These are phyloP conservation scores for Discostella pseudostelligera DNA, from an alignment of 108 stramenopile genomes.

Conservation along the genomic window DNA sequence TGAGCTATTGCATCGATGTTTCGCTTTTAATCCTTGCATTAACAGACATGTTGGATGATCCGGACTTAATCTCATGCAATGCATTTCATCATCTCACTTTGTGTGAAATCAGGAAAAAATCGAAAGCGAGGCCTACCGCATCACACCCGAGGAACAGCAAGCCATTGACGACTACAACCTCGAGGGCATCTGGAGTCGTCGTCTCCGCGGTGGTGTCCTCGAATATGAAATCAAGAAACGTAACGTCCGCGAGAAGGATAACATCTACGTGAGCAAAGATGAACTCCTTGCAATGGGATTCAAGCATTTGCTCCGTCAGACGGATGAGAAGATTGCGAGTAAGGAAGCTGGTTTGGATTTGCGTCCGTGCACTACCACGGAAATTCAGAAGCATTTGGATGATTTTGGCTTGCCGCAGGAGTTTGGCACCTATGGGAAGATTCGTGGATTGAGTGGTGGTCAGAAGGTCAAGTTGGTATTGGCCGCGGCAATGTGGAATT, in stretches of 20 bases:
- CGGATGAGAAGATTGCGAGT: constrained; percentile 94
- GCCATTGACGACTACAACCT: constrained; percentile 87
- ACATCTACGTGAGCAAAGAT: constrained; percentile 85
- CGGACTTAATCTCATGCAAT: no score
- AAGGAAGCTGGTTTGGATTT: constrained; percentile 93
- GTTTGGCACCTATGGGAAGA: constrained; percentile 97
- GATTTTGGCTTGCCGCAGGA: constrained; percentile 96
- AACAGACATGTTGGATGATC: no score
- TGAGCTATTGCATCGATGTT: neutral
- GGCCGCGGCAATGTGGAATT: constrained; percentile 98
- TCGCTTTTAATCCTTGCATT: no score
- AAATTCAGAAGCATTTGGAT: constrained; percentile 95
- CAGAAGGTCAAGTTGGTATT: constrained; percentile 99
- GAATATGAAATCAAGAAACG: constrained; percentile 96
- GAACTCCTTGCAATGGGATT: constrained; percentile 85
- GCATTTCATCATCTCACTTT: no score
- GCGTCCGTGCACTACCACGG: constrained; percentile 84
- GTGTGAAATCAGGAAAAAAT: constrained; percentile 65
- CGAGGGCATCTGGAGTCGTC: constrained; percentile 94
- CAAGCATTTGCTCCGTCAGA: constrained; percentile 83
- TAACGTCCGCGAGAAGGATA: constrained; percentile 88
- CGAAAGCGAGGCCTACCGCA: constrained; percentile 82
- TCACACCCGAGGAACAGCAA: constrained; percentile 90
- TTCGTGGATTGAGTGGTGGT: constrained; percentile 93
- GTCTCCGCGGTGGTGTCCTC: constrained; percentile 80